Conservation (phyloP, 2,329 filamentous ascomycete species). For the Aspergillus glaucus region DNA sequence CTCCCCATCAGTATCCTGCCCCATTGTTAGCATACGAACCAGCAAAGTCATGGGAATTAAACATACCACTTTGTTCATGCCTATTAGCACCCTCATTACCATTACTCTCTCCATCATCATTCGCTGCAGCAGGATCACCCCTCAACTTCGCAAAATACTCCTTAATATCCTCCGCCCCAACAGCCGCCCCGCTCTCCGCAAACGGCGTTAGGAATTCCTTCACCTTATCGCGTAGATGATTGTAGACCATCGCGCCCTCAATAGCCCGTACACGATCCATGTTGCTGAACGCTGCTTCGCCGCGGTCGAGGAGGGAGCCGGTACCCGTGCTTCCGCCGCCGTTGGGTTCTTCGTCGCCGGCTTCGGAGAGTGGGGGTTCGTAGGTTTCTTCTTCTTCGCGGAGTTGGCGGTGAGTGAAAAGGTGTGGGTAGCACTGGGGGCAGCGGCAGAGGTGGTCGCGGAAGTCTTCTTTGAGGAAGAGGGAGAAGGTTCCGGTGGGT, state of each 20-base stretch:
- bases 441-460: constrained; percentile 79
- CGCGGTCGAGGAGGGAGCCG: constrained; percentile 79
- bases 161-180: constrained; percentile 94
- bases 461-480: constrained; percentile 77
- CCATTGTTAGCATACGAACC: not conserved
- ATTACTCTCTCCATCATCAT: constrained; percentile 24
- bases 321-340: constrained; percentile 55
- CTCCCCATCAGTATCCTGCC: not conserved
- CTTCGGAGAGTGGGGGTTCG: constrained; percentile 76
- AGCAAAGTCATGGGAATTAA: not conserved
- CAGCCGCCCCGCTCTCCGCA: constrained; percentile 79
- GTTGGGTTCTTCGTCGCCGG: constrained; percentile 53
- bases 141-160: constrained; percentile 89
- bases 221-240: constrained; percentile 91
- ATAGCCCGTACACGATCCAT: constrained; percentile 91
- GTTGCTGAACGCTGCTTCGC: constrained; percentile 84
- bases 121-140: constrained; percentile 56
- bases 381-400: constrained; percentile 93
- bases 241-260: constrained; percentile 97
- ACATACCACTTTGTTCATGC: constrained; percentile 44
- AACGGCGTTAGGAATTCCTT: constrained; percentile 92
- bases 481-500: constrained; percentile 60
- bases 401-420: constrained; percentile 69
- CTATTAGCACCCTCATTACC: constrained; percentile 28
- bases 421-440: constrained; percentile 65